phyloP scores from a whole-genome alignment of 2,329 filamentous ascomycete genomes.

The Emergomyces africanus region DNA sequence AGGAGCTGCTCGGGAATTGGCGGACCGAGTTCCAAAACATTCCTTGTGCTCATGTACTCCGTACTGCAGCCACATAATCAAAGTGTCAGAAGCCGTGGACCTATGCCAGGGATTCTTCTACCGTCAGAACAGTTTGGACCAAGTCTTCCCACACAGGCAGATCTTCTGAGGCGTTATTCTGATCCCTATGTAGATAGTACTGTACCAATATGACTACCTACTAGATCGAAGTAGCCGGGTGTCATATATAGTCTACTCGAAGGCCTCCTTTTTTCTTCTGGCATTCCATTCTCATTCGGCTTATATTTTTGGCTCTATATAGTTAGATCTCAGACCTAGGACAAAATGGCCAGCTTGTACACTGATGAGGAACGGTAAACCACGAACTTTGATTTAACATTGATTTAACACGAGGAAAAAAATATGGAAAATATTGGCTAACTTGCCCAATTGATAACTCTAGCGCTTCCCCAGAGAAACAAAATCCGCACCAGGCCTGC shows the following conservation, averaged over 20 bases:
- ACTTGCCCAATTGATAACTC: neutral
- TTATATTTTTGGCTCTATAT: neutral
- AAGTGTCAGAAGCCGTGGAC: neutral
- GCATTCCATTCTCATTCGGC: neutral
- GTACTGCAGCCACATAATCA: neutral
- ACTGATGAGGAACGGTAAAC: neutral
- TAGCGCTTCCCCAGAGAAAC: neutral
- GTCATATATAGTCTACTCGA: neutral
- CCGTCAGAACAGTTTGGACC: neutral
- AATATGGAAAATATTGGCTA: neutral
- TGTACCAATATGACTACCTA: too few species aligned
- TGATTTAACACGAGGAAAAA: neutral
- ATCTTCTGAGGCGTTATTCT: neutral
- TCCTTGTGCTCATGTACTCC: too few species aligned
- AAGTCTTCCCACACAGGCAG: neutral
- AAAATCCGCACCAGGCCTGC: neutral
- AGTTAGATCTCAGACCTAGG: neutral
- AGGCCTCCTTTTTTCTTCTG: neutral
- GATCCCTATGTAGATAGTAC: neutral
- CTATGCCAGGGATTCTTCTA: too few species aligned
- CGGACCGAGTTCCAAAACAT: neutral
- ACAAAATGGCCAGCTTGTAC: neutral
- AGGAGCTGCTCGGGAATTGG: neutral
- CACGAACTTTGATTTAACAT: neutral
- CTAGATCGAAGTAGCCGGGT: neutral